These are phyloP conservation scores for Kodamaea sagamina DNA, from an alignment of 805 yeast genomes.

Conservation along the genomic window DNA sequence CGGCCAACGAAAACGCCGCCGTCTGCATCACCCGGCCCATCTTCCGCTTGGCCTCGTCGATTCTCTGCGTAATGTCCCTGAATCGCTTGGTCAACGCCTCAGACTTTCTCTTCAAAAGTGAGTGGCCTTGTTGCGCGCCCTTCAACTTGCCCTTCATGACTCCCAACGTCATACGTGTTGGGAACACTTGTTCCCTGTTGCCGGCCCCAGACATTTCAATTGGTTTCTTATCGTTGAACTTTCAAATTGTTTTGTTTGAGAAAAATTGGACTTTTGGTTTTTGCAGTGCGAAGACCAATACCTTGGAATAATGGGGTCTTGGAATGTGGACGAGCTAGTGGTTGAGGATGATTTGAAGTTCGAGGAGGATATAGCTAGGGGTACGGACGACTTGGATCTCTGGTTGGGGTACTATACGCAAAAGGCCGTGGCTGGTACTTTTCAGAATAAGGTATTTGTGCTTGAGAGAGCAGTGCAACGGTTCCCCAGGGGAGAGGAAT, in stretches of 20 bases:
- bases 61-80: slow-evolving; percentile 91
- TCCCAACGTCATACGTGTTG: slow-evolving; percentile 96
- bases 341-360: slow-evolving; percentile 29
- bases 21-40: slow-evolving; percentile 99
- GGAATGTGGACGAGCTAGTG: background rate
- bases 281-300: slow-evolving; percentile 2
- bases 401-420: slow-evolving; percentile 50
- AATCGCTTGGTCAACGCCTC: slow-evolving; percentile 96
- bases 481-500: slow-evolving; percentile 48
- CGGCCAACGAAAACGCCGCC: slow-evolving; percentile 96
- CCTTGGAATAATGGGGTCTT: background rate
- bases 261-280: slow-evolving; percentile 3
- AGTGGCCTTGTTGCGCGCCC: slow-evolving; percentile 97
- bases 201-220: slow-evolving; percentile 62
- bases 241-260: slow-evolving; percentile 1
- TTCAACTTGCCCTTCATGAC: slow-evolving; percentile 92
- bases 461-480: slow-evolving; percentile 51
- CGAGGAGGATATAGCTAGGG: slow-evolving; percentile 33
- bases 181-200: slow-evolving; percentile 92
- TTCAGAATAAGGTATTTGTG: slow-evolving; percentile 46
- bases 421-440: slow-evolving; percentile 17
- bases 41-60: slow-evolving; percentile 92
- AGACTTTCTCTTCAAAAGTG: slow-evolving; percentile 88
- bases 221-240: slow-evolving; percentile 8
- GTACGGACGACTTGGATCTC: slow-evolving; percentile 23